Evolutionary conservation across 495 filamentous ascomycete genomes (phyloP).

Genomic region (Tuber melanosporum): DNA sequence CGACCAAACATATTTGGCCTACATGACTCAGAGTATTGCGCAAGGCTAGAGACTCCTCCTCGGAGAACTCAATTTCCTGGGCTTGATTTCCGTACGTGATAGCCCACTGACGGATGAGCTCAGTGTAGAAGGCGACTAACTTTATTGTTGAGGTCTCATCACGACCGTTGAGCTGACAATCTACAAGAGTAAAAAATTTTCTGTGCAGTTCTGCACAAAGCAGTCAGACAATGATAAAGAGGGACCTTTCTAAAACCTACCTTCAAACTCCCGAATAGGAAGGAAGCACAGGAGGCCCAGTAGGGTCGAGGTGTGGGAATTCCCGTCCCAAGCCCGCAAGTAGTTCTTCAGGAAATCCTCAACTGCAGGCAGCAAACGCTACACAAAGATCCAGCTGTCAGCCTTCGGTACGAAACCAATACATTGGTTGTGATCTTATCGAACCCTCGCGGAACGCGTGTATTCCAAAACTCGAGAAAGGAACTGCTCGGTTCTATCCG

Average conservation of each 20-base stretch:
- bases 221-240: constrained; percentile 15
- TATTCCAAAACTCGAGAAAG: constrained; percentile 56
- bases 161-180: constrained; percentile 44
- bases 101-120: constrained; percentile 65
- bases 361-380: constrained; percentile 58
- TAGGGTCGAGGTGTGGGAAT: constrained; percentile 53
- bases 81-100: constrained; percentile 37
- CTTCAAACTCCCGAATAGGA: constrained; percentile 55
- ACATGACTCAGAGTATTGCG: constrained; percentile 30
- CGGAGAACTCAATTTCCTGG: constrained; percentile 14
- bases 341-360: constrained; percentile 59
- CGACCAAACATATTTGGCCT: constrained; percentile 35
- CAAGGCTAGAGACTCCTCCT: constrained; percentile 23
- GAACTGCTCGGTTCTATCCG: constrained; percentile 41
- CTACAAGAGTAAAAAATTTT: constrained; percentile 52
- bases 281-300: constrained; percentile 60
- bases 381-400: constrained; percentile 7
- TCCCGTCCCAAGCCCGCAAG: constrained; percentile 63
- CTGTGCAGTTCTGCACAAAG: constrained; percentile 49
- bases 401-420: constrained; percentile 29
- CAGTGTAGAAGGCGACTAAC: constrained; percentile 64
- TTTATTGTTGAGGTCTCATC: constrained; percentile 18
- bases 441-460: constrained; percentile 59
- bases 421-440: constrained; percentile 8
- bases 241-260: constrained; percentile 39